These are phyloP conservation scores for Fusarium brevicatenulatum DNA, from an alignment of 2,329 filamentous ascomycete species.

Conservation along the genomic window DNA sequence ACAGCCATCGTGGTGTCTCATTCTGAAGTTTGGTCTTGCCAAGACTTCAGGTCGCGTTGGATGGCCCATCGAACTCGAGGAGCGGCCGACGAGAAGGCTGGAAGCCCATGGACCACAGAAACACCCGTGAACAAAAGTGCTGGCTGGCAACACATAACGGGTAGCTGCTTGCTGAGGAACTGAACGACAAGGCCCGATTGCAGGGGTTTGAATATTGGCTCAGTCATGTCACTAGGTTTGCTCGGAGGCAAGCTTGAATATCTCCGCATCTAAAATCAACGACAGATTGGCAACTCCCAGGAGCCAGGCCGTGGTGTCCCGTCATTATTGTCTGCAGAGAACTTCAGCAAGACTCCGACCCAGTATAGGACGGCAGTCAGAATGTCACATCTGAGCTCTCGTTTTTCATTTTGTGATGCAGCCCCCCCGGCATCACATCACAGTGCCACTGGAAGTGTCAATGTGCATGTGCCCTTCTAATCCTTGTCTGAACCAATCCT, in stretches of 20 bases:
- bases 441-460: slow-evolving; percentile 19
- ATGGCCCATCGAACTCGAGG: slow-evolving; percentile 8
- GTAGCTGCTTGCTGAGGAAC: slow-evolving; percentile 28
- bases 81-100: slow-evolving; percentile 13
- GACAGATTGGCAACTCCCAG: slow-evolving; percentile 15
- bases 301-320: slow-evolving; percentile 27
- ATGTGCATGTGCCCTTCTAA: slow-evolving; percentile 21
- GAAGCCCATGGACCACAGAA: neutral
- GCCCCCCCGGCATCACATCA: slow-evolving; percentile 35
- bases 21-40: neutral
- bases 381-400: slow-evolving; percentile 37
- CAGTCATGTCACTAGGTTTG: slow-evolving; percentile 23
- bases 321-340: slow-evolving; percentile 3
- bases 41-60: slow-evolving; percentile 14
- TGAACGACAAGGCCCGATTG: slow-evolving; percentile 11
- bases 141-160: slow-evolving; percentile 31
- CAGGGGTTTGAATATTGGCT: slow-evolving; percentile 25
- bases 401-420: slow-evolving; percentile 35
- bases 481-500: slow-evolving; percentile 36
- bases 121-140: slow-evolving; percentile 16
- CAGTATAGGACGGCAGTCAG: slow-evolving; percentile 33
- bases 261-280: slow-evolving; percentile 11
- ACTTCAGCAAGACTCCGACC: slow-evolving; percentile 14
- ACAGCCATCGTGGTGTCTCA: slow-evolving; percentile 35
- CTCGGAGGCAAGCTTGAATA: slow-evolving; percentile 7